Conservation (phyloP, 2,329 filamentous ascomycete genomes). For the Decorospora gaudefroyi region DNA sequence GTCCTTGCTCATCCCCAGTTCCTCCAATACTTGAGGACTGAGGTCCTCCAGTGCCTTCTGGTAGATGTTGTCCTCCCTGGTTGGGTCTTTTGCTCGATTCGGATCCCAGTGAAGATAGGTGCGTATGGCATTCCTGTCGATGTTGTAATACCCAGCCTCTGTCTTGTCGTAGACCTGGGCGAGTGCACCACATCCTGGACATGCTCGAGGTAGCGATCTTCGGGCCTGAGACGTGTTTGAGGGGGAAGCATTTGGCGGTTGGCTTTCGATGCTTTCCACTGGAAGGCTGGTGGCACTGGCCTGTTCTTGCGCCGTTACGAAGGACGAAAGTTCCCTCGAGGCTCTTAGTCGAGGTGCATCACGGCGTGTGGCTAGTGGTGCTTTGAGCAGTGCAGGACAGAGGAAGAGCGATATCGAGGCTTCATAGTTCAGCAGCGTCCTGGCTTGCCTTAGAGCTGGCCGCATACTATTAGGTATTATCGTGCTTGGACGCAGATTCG, state of each 20-base stretch:
- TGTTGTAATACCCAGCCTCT: constrained; percentile 63
- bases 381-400: constrained; percentile 41
- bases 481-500: too few relatives aligned
- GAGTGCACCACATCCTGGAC: constrained; percentile 67
- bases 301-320: constrained; percentile 25
- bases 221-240: constrained; percentile 5
- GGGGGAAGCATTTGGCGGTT: constrained; percentile 1
- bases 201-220: constrained; percentile 55
- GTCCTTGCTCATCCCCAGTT: constrained; percentile 37
- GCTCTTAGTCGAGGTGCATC: constrained; percentile 6
- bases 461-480: constrained; percentile 34
- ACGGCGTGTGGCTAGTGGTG: constrained; percentile 17
- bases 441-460: constrained; percentile 35
- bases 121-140: constrained; percentile 55
- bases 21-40: constrained; percentile 33
- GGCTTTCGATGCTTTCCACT: constrained; percentile 8
- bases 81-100: constrained; percentile 21
- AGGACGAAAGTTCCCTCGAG: constrained; percentile 33
- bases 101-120: constrained; percentile 42
- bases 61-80: constrained; percentile 46
- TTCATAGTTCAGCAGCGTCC: constrained; percentile 34
- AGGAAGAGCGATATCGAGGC: constrained; percentile 41
- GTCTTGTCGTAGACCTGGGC: constrained; percentile 60
- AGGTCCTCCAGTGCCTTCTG: constrained; percentile 42
- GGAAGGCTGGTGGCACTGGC: constrained; percentile 12